These are phyloP conservation scores for Chaetothyriales sp. DNA, from an alignment of 2,329 filamentous ascomycete genomes.

Conservation along the genomic window DNA sequence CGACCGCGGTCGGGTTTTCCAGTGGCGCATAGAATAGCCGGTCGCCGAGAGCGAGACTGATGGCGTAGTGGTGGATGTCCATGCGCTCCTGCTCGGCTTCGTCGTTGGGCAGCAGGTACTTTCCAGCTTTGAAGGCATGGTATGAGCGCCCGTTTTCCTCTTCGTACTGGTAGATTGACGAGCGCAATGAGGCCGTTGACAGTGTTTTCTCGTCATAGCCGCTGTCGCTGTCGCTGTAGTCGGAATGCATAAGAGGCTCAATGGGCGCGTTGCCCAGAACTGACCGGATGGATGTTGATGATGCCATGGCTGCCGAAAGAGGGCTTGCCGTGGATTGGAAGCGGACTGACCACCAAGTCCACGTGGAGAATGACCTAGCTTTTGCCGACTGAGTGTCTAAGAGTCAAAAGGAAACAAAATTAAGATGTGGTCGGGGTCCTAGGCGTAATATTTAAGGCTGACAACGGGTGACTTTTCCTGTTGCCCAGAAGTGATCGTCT, in stretches of 20 bases:
- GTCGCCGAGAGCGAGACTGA: conserved; percentile 10
- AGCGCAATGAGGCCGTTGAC: conserved; percentile 18
- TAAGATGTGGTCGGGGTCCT: not conserved
- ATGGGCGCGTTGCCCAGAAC: not conserved
- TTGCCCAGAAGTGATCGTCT: not conserved
- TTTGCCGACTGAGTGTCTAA: not conserved
- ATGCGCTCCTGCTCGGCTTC: conserved; percentile 23
- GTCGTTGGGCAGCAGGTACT: conserved; percentile 24
- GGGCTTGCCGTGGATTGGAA: not conserved
- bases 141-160: conserved; percentile 22
- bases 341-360: not conserved
- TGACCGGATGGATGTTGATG: not conserved
- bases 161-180: conserved; percentile 20
- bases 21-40: conserved; percentile 20
- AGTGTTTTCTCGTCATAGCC: conserved; percentile 5
- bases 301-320: not conserved
- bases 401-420: not conserved
- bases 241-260: not conserved
- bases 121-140: conserved; percentile 21
- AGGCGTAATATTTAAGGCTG: not conserved
- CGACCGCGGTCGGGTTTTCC: conserved; percentile 28
- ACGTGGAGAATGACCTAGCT: not conserved
- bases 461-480: no score
- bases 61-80: conserved; percentile 22
- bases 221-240: conserved; percentile 2